Conservation (phyloP, 495 filamentous ascomycete species). For the Penicillium pulvis region DNA sequence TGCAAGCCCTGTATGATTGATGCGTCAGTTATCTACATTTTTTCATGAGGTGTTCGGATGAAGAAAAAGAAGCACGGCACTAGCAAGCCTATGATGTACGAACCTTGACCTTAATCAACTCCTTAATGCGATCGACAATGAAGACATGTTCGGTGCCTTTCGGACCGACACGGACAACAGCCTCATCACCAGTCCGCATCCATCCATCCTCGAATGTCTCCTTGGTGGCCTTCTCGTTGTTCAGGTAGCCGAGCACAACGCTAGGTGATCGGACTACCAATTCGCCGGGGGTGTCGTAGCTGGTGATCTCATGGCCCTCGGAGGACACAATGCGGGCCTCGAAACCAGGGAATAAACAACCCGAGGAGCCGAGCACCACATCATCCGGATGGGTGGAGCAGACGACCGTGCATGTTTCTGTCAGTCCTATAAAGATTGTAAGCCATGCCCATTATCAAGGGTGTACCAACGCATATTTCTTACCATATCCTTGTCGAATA, state of each 20-base stretch:
- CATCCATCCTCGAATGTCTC: slow-evolving; percentile 81
- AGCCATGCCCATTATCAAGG: slow-evolving; percentile 9
- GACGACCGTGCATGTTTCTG: slow-evolving; percentile 79
- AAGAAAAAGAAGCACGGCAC: not conserved
- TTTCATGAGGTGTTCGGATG: not conserved
- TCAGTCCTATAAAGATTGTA: slow-evolving; percentile 58
- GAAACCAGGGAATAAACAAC: slow-evolving; percentile 66
- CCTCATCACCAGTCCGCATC: slow-evolving; percentile 88
- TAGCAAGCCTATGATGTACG: slow-evolving; percentile 12
- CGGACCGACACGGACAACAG: slow-evolving; percentile 63
- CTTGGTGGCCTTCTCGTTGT: slow-evolving; percentile 78
- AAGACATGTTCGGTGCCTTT: slow-evolving; percentile 74
- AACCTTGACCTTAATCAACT: slow-evolving; percentile 93
- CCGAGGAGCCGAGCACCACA: slow-evolving; percentile 71
- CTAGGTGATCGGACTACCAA: slow-evolving; percentile 75
- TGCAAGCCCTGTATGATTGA: slow-evolving; percentile 66
- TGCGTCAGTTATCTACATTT: not conserved
- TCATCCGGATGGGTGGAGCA: slow-evolving; percentile 65
- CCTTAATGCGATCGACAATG: slow-evolving; percentile 89
- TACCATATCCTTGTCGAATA: slow-evolving; percentile 83
- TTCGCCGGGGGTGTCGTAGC: slow-evolving; percentile 78
- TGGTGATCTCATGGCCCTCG: slow-evolving; percentile 75
- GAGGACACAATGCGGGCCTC: slow-evolving; percentile 70
- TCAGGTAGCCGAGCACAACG: slow-evolving; percentile 79
- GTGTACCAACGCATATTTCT: slow-evolving; percentile 2